Conservation (phyloP, 139 green algal species). For the Chlorella sp. region DNA sequence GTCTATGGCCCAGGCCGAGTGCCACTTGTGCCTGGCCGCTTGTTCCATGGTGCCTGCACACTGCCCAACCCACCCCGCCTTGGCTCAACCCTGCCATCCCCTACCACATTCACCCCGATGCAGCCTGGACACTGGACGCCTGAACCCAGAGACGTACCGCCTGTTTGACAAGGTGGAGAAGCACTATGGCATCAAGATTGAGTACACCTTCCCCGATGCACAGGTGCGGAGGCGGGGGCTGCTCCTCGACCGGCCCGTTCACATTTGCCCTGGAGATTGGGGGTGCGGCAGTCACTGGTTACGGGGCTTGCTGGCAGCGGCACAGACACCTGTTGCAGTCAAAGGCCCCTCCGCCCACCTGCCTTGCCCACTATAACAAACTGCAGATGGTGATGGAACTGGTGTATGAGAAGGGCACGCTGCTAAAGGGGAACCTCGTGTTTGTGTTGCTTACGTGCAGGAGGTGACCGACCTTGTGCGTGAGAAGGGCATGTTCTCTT, state of each 20-base stretch:
- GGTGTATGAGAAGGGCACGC: neutral
- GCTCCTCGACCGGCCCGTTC: neutral
- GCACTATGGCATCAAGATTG: conserved; percentile 97
- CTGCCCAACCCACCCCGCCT: too few species aligned
- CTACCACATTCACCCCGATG: neutral
- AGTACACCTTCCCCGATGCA: conserved; percentile 98
- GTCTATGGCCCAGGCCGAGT: too few species aligned
- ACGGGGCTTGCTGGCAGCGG: too few species aligned
- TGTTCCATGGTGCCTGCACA: too few species aligned
- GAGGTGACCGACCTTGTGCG: conserved; percentile 91
- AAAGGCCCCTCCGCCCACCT: too few species aligned
- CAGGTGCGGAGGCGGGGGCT: neutral
- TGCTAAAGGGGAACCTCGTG: neutral
- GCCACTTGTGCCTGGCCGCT: neutral
- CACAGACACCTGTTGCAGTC: too few species aligned
- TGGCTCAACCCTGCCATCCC: too few species aligned
- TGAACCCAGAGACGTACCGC: conserved; percentile 98
- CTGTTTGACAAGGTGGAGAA: conserved; percentile 96
- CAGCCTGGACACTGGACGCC: conserved; percentile 95
- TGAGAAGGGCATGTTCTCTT: conserved; percentile 98
- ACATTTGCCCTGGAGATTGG: neutral
- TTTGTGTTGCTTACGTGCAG: conserved; percentile 34
- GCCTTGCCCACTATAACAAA: too few species aligned
- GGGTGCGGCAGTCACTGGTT: too few species aligned
- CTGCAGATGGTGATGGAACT: neutral